Evolutionary conservation across 768 basidiomycete genomes (phyloP), one percentile per base, ranked within the genome.

Genomic region (Tremella fuciformis): DNA sequence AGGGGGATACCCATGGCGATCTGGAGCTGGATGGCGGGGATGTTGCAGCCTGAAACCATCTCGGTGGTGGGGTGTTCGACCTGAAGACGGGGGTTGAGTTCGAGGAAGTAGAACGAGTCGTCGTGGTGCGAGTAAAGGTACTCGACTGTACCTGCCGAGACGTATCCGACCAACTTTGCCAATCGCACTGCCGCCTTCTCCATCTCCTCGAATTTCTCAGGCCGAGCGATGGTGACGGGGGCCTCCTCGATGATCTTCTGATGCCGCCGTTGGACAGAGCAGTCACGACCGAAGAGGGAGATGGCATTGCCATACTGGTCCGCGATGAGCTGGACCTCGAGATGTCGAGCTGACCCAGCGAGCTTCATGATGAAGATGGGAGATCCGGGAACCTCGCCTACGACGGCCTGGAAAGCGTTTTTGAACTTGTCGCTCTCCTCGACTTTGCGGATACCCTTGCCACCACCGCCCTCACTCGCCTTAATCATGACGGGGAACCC

Each of bases 301-400:
- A 99, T 98, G 25, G 96, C 96, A 77, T 96, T 93, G 57, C 96
- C 96, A 76, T 99, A 99, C 77, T 99, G 96, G 80, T 99, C 96
- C 49, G 96, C 96, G 38, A 99, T 85, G 38, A 99, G 84, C 78
- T 99, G 96, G 25, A 98, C 96, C 78, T 99, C 96, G 69, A 99
- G 80, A 79, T 99, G 96, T 63, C 96, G 88, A 46, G 96, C 96
- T 67, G 91, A 88, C 11, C 94, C 92, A 37, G 96, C 96, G 57
- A 99, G 87, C 81, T 98, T 98, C 96, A 99, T 99, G 80, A 99
- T 89, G 79, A 99, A 99, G 67, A 99, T 92, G 51, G 96, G 96
- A 0, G 96, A 98, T 42, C 96, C 96, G 71, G 96, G 96, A 66
- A 99, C 92, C 79, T 99, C 96, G 70, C 92, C 89, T 39, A 85